Base-by-base conservation (phyloP, 495 filamentous ascomycete species). In the Neurospora terricola region DNA sequence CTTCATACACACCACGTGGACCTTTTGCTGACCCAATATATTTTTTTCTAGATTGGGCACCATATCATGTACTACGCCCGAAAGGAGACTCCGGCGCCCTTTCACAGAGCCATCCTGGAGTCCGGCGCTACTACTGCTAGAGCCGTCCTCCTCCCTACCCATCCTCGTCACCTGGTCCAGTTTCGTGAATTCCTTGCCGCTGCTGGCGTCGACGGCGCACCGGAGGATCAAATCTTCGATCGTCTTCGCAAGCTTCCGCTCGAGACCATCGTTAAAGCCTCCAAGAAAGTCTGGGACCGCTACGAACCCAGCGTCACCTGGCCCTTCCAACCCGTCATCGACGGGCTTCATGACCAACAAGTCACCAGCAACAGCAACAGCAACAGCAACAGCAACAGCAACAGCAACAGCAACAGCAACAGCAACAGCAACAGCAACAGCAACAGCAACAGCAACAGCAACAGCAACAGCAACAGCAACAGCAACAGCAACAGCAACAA, bases 311-410 rank as follows among this genome's bases (percentile, higher is more conserved):
- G 84, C 48, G 82, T 92, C 0, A 86, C 88, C 5, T 91, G 90
- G 90, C 84, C 90, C 10, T 92, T 91, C 77, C 90, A 91, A 74
- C 90, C 90, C 42, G 89, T 90, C 71, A 88, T 91, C 73, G 90
- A 91, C 74, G 85, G 85, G 1, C 79, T 82, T 23, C 79, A 83
- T 38, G 42, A 62, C n/a, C 70, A 66, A 16, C 48, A 59, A 59
- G 48, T 77, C 42, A 72, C 75, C 72, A 78, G 77, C 70, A 77
- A 76, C 12, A 77, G 69, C 72, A 75, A 69, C 0, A 38, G 43
- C 42, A 9, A 36, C 72, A 30, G 34, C 54, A 77, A 76, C 12
- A 77, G 69, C 72, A 75, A 69, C 0, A 38, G 43, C 42, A 9
- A 36, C 72, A 78, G 77, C 70, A 77, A 76, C 12, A 77, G 69